These are phyloP conservation scores for Ganoderma multipileum DNA, from an alignment of 1,284 basidiomycete species.

Conservation along the genomic window DNA sequence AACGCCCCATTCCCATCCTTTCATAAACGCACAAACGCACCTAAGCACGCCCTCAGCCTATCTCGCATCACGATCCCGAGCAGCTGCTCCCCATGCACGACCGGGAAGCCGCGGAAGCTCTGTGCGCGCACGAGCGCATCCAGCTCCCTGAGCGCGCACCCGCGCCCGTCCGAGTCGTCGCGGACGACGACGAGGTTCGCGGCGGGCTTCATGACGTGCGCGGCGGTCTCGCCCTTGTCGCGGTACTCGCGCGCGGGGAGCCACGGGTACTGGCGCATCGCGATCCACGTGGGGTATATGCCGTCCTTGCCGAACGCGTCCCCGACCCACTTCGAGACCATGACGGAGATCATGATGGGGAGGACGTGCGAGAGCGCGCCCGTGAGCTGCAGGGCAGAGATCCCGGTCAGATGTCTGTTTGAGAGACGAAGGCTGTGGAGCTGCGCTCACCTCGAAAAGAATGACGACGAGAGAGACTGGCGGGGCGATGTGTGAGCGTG, in stretches of 20 bases:
- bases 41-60: slow-evolving; percentile 55
- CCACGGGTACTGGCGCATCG: slow-evolving; percentile 77
- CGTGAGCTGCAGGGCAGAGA: slow-evolving; percentile 52
- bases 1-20: background rate
- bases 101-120: slow-evolving; percentile 68
- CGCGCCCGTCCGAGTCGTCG: slow-evolving; percentile 45
- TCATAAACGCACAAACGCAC: slow-evolving; percentile 40
- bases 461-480: slow-evolving; percentile 78
- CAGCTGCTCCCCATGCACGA: slow-evolving; percentile 56
- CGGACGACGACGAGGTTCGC: slow-evolving; percentile 58
- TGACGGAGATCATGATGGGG: slow-evolving; percentile 80
- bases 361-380: slow-evolving; percentile 80
- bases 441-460: slow-evolving; percentile 63
- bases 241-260: slow-evolving; percentile 73
- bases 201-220: slow-evolving; percentile 65
- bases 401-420: background rate
- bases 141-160: slow-evolving; percentile 55
- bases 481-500: background rate
- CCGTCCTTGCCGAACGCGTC: slow-evolving; percentile 76
- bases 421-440: background rate
- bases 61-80: slow-evolving; percentile 68
- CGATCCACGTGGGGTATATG: slow-evolving; percentile 80
- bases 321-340: slow-evolving; percentile 79
- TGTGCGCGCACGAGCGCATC: slow-evolving; percentile 53
- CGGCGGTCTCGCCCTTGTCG: slow-evolving; percentile 68